Evolutionary conservation across 371 early-diverging fungal genomes (phyloP).

Genomic region (Mucor mucedo): DNA sequence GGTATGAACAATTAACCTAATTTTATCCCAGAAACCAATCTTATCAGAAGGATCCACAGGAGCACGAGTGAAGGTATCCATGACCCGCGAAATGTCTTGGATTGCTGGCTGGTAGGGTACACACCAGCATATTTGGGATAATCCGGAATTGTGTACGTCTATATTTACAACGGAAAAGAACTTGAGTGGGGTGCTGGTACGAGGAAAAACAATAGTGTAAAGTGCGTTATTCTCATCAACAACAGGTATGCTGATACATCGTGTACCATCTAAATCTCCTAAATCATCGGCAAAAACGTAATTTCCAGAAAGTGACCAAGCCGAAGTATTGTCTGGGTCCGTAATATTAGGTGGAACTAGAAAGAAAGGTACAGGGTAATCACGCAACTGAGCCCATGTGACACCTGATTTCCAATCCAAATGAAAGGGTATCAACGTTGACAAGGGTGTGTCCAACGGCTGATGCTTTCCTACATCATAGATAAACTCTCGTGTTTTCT

Average conservation of each 20-base stretch:
- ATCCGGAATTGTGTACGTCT: conserved; percentile 42
- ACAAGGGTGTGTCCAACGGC: conserved; percentile 57
- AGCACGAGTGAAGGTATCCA: conserved; percentile 69
- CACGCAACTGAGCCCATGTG: conserved; percentile 58
- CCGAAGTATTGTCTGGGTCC: neutral
- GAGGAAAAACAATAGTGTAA: conserved; percentile 49
- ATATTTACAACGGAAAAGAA: conserved; percentile 64
- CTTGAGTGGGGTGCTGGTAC: conserved; percentile 67
- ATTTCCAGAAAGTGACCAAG: conserved; percentile 50
- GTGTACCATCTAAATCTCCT: conserved; percentile 41
- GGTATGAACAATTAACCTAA: conserved; percentile 73
- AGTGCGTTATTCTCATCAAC: conserved; percentile 13
- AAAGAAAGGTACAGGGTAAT: conserved; percentile 62
- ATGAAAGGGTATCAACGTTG: conserved; percentile 63
- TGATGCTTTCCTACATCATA: conserved; percentile 64
- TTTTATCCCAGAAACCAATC: conserved; percentile 82
- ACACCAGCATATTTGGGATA: conserved; percentile 61
- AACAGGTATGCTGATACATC: conserved; percentile 29
- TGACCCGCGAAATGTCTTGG: conserved; percentile 63
- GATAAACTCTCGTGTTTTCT: conserved; percentile 60
- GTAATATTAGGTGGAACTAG: conserved; percentile 47
- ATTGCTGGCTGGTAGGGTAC: conserved; percentile 68
- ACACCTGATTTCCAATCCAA: conserved; percentile 49
- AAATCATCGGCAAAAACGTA: conserved; percentile 52
- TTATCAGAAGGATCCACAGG: conserved; percentile 70